Conservation (phyloP, 2,329 filamentous ascomycete genomes). For the Chrysoporthe puriensis region DNA sequence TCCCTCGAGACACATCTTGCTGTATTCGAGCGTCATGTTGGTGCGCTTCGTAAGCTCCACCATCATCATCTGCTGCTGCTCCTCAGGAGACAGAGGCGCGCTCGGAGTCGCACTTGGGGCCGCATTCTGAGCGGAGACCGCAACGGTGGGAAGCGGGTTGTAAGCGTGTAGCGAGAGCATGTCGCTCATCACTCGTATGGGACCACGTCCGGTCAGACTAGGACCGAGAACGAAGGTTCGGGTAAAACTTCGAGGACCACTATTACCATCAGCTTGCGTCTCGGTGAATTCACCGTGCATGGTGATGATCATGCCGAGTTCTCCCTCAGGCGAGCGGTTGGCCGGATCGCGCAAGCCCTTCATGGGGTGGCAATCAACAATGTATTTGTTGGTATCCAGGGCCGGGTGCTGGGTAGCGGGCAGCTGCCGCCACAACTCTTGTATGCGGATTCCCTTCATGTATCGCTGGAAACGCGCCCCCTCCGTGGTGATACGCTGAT, state of each 20-base stretch:
- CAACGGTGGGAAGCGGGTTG: slow-evolving; percentile 50
- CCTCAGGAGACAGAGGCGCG: slow-evolving; percentile 41
- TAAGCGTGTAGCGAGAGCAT: slow-evolving; percentile 75
- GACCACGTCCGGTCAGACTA: slow-evolving; percentile 64
- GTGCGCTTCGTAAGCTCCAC: slow-evolving; percentile 77
- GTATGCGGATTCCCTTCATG: slow-evolving; percentile 68
- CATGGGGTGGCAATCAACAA: slow-evolving; percentile 79
- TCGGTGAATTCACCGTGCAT: slow-evolving; percentile 89
- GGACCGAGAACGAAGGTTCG: slow-evolving; percentile 80
- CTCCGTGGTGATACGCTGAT: slow-evolving; percentile 65
- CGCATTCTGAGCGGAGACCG: slow-evolving; percentile 36
- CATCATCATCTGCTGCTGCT: slow-evolving; percentile 70
- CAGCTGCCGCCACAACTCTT: slow-evolving; percentile 69
- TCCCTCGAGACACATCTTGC: slow-evolving; percentile 78
- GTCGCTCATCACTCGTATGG: slow-evolving; percentile 78
- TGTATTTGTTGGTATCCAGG: slow-evolving; percentile 73
- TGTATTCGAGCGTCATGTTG: slow-evolving; percentile 78
- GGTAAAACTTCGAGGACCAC: slow-evolving; percentile 76
- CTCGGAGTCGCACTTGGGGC: slow-evolving; percentile 34
- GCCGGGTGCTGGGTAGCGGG: slow-evolving; percentile 77
- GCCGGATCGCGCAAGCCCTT: slow-evolving; percentile 72
- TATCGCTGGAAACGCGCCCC: slow-evolving; percentile 66
- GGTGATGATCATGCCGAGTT: slow-evolving; percentile 76
- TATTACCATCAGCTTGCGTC: slow-evolving; percentile 58
- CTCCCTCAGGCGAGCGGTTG: slow-evolving; percentile 65